These are phyloP conservation scores for Globisporangium iwayamae DNA, from an alignment of 352 stramenopile genomes.

Conservation along the genomic window DNA sequence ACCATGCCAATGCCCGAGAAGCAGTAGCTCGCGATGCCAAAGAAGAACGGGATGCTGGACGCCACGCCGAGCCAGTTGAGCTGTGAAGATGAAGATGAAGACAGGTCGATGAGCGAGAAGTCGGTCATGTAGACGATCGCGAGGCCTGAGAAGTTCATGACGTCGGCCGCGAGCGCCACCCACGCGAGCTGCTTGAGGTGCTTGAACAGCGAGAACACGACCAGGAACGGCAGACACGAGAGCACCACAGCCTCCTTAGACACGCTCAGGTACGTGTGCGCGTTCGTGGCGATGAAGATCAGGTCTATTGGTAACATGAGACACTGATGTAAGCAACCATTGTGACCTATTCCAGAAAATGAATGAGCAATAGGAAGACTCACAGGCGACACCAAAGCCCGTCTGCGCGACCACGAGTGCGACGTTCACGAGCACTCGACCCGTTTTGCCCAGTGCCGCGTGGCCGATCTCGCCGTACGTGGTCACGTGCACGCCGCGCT, in stretches of 20 bases:
- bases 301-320: constrained; percentile 30
- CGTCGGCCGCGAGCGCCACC: constrained; percentile 69
- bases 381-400: constrained; percentile 88
- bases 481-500: constrained; percentile 37
- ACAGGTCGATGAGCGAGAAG: constrained; percentile 42
- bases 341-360: background rate
- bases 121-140: constrained; percentile 64
- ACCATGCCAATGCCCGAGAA: constrained; percentile 78
- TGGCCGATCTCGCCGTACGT: constrained; percentile 88
- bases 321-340: background rate
- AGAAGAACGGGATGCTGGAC: constrained; percentile 63
- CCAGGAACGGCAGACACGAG: constrained; percentile 33
- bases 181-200: constrained; percentile 72
- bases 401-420: constrained; percentile 86
- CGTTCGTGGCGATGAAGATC: constrained; percentile 81
- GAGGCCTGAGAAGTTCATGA: constrained; percentile 72
- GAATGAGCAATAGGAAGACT: constrained; percentile 2
- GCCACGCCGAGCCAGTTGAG: constrained; percentile 38
- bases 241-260: constrained; percentile 28
- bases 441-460: constrained; percentile 59
- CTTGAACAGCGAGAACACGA: constrained; percentile 49
- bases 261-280: constrained; percentile 44
- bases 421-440: constrained; percentile 74
- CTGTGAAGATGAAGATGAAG: background rate
- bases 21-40: constrained; percentile 73